Conservation (phyloP, 179 eudicot genomes). For the Sideroxylon spinosum region DNA sequence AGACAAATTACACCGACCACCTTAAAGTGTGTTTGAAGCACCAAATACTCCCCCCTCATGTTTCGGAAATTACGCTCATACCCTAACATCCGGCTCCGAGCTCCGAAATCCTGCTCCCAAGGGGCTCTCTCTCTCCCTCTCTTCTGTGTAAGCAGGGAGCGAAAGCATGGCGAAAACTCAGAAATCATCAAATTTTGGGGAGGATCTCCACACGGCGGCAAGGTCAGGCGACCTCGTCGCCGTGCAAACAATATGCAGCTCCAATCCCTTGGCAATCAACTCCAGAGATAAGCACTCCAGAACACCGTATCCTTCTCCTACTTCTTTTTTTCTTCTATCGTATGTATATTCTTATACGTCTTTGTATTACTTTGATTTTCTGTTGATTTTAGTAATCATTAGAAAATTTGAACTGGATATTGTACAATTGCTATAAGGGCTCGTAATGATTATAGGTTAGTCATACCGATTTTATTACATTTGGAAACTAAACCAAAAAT, state of each 20-base stretch:
- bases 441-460: neutral
- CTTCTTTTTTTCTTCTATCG: neutral
- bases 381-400: neutral
- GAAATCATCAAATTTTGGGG: slow-evolving; percentile 10
- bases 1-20: too few relatives aligned
- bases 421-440: neutral
- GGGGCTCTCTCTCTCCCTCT: too few relatives aligned
- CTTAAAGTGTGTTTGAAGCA: too few relatives aligned
- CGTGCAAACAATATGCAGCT: slow-evolving; percentile 49
- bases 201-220: slow-evolving; percentile 70
- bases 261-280: slow-evolving; percentile 66
- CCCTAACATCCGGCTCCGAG: too few relatives aligned
- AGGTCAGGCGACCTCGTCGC: slow-evolving; percentile 69
- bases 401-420: slow-evolving; percentile 5
- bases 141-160: neutral
- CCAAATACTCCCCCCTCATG: too few relatives aligned
- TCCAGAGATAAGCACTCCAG: slow-evolving; percentile 95
- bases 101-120: too few relatives aligned
- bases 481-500: neutral
- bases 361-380: slow-evolving; percentile 1
- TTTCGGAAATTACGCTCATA: too few relatives aligned
- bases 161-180: slow-evolving; percentile 19
- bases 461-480: neutral
- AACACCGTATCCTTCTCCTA: slow-evolving; percentile 73
- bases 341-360: neutral